Evolutionary conservation across 495 filamentous ascomycete genomes (phyloP).

Genomic region (Cercophora samala): DNA sequence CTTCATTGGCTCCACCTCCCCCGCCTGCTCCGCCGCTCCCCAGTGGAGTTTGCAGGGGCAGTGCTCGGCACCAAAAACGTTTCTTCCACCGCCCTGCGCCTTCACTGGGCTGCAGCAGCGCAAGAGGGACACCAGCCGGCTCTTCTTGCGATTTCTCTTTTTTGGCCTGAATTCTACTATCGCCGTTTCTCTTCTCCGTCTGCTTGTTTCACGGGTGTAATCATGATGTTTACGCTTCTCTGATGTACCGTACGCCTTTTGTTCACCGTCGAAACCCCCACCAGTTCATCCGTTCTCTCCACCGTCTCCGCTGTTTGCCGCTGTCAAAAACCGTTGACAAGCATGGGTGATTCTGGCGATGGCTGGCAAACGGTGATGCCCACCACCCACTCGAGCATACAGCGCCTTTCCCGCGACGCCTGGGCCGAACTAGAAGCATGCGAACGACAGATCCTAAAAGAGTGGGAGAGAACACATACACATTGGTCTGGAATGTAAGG

Average conservation of each 20-base stretch:
- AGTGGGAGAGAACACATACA: constrained; percentile 31
- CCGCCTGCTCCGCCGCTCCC: constrained; percentile 11
- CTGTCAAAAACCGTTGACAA: constrained; percentile 12
- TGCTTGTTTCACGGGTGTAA: background rate
- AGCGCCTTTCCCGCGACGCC: constrained; percentile 23
- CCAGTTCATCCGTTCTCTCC: constrained; percentile 16
- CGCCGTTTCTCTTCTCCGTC: background rate
- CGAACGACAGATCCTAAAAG: constrained; percentile 32
- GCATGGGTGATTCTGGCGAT: constrained; percentile 31
- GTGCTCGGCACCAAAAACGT: constrained; percentile 17
- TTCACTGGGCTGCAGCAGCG: background rate
- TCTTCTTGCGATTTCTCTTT: background rate
- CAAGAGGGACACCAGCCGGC: background rate
- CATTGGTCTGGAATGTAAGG: constrained; percentile 39
- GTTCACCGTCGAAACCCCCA: background rate
- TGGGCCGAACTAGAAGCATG: constrained; percentile 29
- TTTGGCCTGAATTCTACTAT: background rate
- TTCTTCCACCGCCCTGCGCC: background rate
- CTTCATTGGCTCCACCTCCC: constrained; percentile 13
- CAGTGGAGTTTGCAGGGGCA: constrained; percentile 16
- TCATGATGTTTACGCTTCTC: background rate
- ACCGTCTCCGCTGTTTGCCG: constrained; percentile 12
- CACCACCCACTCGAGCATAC: constrained; percentile 29
- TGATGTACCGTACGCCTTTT: background rate
- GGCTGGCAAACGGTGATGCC: constrained; percentile 37